Evolutionary conservation across 345 rosid genomes (phyloP), one percentile per base, ranked within the genome.

Genomic region (Pelargonium nanum): DNA sequence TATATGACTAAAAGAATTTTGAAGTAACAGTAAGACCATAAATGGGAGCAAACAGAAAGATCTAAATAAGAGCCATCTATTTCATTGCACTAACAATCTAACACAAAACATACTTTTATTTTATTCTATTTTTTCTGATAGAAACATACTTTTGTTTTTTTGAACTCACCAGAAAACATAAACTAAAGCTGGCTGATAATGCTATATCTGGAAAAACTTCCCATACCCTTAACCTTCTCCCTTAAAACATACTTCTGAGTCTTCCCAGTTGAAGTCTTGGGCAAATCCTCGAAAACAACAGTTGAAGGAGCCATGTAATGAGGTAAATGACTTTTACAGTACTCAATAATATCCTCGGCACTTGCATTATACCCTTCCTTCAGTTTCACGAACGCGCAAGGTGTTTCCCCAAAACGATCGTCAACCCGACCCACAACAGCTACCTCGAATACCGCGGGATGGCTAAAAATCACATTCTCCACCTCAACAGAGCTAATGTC

Each of bases 351-450:
- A 25, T 88, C 96, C 45, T 71, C 65, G 4, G 73, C 77, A 44
- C 63, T 26, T 0, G 55, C 57, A 12, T 74, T 51, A 21, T 61
- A 74, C 17, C 78, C 89, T 2, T 81, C 83, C 75, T 81, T 91
- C 34, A 88, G 54, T 67, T 75, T 88, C 57, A 91, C 85, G 22
- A 91, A 88, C 21, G 90, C 95, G 58, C 96, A 88, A 52, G 96
- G 95, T 1, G 95, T 84, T 50, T 91, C 82, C 55, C 98, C 96
- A 92, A 95, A 88, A 1, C 81, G 79, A 69, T 79, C 65, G 64
- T 91, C 96, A 0, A 87, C 95, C 57, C 88, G 70, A 0, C 81
- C 89, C 0, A 88, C 95, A 28, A 91, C 95, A 5, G 96, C 88
- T 0, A 73, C 96, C 68, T 91, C 98, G 8, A 79, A 72, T 72